Base-by-base conservation (phyloP, 2,329 filamentous ascomycete species). In the Penicillium sp. region DNA sequence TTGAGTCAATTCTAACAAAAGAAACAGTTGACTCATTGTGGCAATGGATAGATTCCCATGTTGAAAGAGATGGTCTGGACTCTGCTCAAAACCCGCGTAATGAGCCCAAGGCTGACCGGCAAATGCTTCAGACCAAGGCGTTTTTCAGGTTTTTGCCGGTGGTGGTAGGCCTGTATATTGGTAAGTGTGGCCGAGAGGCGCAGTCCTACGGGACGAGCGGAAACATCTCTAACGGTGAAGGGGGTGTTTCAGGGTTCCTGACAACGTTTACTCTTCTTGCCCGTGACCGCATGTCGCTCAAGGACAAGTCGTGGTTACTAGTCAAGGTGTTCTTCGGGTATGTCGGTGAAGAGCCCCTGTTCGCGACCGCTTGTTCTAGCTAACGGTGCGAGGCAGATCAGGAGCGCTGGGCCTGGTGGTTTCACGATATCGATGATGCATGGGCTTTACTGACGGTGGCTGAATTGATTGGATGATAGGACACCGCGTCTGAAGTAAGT, bases 71-170 rank as follows among this genome's bases (percentile, higher is more conserved):
- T 96, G 90, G 86, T 78, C 64, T 19, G 23, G 18, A 45, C 15
- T 48, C 16, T 15, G n/a, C 15, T 14, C 16, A 4, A 33, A 38
- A 18, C 30, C 17, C 17, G 13, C 33, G 16, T 16, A 23, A 34
- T 20, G 15, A 20, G 37, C 39, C 19, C 39, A 50, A 60, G 48
- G 57, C 59, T 65, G 55, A 65, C 46, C 44, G 41, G 39, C 31
- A 13, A 21, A 14, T 27, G 19, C 18, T 31, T 23, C 45, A 80
- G 78, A 80, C 86, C 26, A 91, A 90, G 65, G 88, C 94, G 60
- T 95, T 95, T 60, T 66, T 90, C 63, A 90, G 90, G 58, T 94
- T 93, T 45, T 61, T 80, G 40, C 84, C 87, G 1, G 75, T 91
- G 17, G 86, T 94, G 29, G 71, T 87, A 33, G 84, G 94, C 38